A percentile compares a stretch with the other conserved stretches of the same genome.
Conservation (phyloP, 352 stramenopile species). For the Globisporangium cylindrosporum region DNA sequence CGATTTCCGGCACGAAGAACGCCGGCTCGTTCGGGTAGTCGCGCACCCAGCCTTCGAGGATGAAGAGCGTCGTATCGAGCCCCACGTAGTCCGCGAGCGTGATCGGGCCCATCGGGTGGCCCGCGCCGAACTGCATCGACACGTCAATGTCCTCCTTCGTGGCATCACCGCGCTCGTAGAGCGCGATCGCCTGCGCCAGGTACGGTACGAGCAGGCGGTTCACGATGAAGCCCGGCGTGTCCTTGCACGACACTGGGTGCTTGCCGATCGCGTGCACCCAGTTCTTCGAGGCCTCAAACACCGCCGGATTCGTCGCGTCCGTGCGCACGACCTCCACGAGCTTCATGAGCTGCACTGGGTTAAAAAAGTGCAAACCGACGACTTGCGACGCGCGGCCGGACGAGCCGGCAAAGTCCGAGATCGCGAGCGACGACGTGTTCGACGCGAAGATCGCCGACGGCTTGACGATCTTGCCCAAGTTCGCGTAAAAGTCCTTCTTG, state of each 20-base stretch:
- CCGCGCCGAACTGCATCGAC: slow-evolving; percentile 95
- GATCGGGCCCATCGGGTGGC: slow-evolving; percentile 97
- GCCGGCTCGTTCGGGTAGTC: slow-evolving; percentile 94
- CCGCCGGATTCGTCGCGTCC: slow-evolving; percentile 86
- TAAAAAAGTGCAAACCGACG: slow-evolving; percentile 99
- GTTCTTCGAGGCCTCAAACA: slow-evolving; percentile 90
- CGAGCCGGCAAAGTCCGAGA: slow-evolving; percentile 93
- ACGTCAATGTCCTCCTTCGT: slow-evolving; percentile 96
- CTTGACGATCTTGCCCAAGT: slow-evolving; percentile 90
- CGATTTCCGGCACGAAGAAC: slow-evolving; percentile 93
- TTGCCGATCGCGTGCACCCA: slow-evolving; percentile 94
- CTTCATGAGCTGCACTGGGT: slow-evolving; percentile 94
- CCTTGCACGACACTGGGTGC: slow-evolving; percentile 92
- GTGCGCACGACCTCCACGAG: slow-evolving; percentile 96
- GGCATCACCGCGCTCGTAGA: slow-evolving; percentile 94
- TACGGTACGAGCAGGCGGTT: slow-evolving; percentile 91
- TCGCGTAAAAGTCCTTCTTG: slow-evolving; percentile 92
- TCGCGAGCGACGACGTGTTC: slow-evolving; percentile 95
- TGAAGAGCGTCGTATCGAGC: slow-evolving; percentile 95
- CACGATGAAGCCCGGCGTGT: slow-evolving; percentile 98
- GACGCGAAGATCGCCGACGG: slow-evolving; percentile 93
- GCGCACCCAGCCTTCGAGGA: slow-evolving; percentile 94
- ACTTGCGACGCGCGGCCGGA: slow-evolving; percentile 91
- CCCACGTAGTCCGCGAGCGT: slow-evolving; percentile 95
- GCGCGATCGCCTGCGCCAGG: slow-evolving; percentile 84